Evolutionary conservation across 179 eudicot genomes (phyloP), one percentile per base, ranked within the genome.

Genomic region (Amaranthus tricolor): DNA sequence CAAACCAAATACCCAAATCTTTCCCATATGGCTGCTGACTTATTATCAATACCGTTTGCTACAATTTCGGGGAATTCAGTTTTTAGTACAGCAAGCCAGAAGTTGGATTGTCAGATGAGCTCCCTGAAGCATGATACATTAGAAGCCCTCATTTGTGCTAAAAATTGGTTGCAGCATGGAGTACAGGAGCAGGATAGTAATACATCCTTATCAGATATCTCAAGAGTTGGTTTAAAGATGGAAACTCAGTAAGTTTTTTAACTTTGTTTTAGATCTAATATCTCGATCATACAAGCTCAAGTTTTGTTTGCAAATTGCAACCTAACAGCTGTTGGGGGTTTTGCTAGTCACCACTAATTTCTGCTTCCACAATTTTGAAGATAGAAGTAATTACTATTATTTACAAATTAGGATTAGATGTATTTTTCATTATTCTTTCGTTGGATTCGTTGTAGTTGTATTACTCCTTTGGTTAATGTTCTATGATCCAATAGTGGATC

Each of bases 21-120:
- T 21, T 83, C 86, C 40, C 78, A 78, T 74, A 83, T 85, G 88
- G 88, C 88, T 6, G 88, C 88, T 13, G 88, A 85, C 76, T 55
- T 85, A 24, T 65, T 85, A 70, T 85, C 86, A 0, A 76, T 85
- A 71, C 88, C 88, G 12, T 40, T 85, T 40, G 40, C 84, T 48
- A 85, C 88, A 8, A 55, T 83, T 52, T 71, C 83, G 40, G 64
- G 75, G 16, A 79, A 81, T 50, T 76, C 79, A 5, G 84, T 85
- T 40, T 85, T 85, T 62, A 81, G 83, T 61, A 79, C 81, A 2
- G 63, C 9, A 11, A 76, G 75, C 70, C 76, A 69, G 58, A 85
- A 80, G 83, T 48, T 85, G 73, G 84, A 81, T 21, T 71, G 72
- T 78, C 47, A 73, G 47, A 61, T 69, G 62, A 68, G 64, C 63